Evolutionary conservation across 352 stramenopile species (phyloP).

Genomic region (Globisporangium camurandrum): DNA sequence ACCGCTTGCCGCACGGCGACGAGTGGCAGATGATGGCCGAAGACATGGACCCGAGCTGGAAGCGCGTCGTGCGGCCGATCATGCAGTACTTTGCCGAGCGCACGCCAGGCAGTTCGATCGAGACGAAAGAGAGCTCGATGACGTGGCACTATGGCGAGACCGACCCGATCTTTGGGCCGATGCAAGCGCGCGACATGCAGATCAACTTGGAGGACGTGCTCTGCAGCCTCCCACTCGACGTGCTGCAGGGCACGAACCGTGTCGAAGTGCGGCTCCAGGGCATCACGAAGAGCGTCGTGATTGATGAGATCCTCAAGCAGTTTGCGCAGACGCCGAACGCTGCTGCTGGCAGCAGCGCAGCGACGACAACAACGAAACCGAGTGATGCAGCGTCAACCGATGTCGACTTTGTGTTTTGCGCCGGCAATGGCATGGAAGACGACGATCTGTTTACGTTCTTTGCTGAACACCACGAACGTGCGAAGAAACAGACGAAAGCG

Average conservation of each 20-base stretch:
- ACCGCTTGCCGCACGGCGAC: slow-evolving; percentile 21
- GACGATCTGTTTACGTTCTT: slow-evolving; percentile 86
- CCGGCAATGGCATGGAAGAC: slow-evolving; percentile 76
- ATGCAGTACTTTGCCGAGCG: slow-evolving; percentile 82
- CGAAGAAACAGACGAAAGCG: slow-evolving; percentile 16
- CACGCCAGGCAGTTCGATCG: slow-evolving; percentile 77
- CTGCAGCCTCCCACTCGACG: slow-evolving; percentile 77
- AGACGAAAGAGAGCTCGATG: slow-evolving; percentile 79
- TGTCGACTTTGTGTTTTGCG: slow-evolving; percentile 84
- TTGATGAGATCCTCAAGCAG: slow-evolving; percentile 65
- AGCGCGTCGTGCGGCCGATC: slow-evolving; percentile 66
- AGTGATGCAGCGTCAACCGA: too few relatives aligned
- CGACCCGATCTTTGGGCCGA: slow-evolving; percentile 80
- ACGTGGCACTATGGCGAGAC: slow-evolving; percentile 89
- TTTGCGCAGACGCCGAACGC: slow-evolving; percentile 2
- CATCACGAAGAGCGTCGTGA: slow-evolving; percentile 68
- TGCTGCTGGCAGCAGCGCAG: slow-evolving; percentile 55
- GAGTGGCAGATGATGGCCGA: slow-evolving; percentile 74
- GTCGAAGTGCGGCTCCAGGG: slow-evolving; percentile 75
- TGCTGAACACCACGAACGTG: slow-evolving; percentile 45
- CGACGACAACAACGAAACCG: background rate
- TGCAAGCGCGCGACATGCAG: slow-evolving; percentile 89
- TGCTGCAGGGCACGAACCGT: slow-evolving; percentile 75
- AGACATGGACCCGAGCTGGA: slow-evolving; percentile 76
- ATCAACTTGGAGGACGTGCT: slow-evolving; percentile 84